Conservation (phyloP, 2,329 filamentous ascomycete genomes). For the Dissoconium aciculare region DNA sequence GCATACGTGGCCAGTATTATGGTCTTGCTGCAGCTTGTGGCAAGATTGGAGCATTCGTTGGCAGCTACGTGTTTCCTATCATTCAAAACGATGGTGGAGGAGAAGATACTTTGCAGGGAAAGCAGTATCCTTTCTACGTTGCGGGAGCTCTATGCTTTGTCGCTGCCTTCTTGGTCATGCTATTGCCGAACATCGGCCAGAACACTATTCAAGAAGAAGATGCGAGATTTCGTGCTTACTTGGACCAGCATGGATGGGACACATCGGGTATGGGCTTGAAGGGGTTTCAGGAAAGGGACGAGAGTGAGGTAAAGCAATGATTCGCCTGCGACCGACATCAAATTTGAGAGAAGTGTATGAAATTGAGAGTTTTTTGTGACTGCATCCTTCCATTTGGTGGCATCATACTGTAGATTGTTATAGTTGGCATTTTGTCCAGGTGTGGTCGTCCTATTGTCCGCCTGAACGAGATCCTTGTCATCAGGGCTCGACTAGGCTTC, state of each 20-base stretch:
- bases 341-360: too few relatives aligned
- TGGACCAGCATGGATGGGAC: slow-evolving; percentile 64
- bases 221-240: slow-evolving; percentile 54
- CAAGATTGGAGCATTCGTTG: slow-evolving; percentile 39
- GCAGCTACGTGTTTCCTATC: slow-evolving; percentile 2
- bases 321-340: too few relatives aligned
- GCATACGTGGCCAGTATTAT: slow-evolving; percentile 61
- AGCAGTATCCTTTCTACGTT: slow-evolving; percentile 87
- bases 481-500: too few relatives aligned
- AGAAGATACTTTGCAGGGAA: slow-evolving; percentile 36
- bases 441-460: too few relatives aligned
- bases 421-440: too few relatives aligned
- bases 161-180: slow-evolving; percentile 51
- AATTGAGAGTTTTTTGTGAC: too few relatives aligned
- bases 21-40: slow-evolving; percentile 57
- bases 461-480: too few relatives aligned
- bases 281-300: slow-evolving; percentile 3
- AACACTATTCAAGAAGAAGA: slow-evolving; percentile 76
- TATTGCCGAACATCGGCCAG: slow-evolving; percentile 61
- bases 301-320: too few relatives aligned
- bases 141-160: slow-evolving; percentile 62
- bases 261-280: slow-evolving; percentile 24
- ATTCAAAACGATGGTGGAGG: slow-evolving; percentile 42
- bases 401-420: too few relatives aligned
- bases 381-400: too few relatives aligned